Evolutionary conservation across 495 filamentous ascomycete genomes (phyloP).

Genomic region (Staphylotrichum longicolle): DNA sequence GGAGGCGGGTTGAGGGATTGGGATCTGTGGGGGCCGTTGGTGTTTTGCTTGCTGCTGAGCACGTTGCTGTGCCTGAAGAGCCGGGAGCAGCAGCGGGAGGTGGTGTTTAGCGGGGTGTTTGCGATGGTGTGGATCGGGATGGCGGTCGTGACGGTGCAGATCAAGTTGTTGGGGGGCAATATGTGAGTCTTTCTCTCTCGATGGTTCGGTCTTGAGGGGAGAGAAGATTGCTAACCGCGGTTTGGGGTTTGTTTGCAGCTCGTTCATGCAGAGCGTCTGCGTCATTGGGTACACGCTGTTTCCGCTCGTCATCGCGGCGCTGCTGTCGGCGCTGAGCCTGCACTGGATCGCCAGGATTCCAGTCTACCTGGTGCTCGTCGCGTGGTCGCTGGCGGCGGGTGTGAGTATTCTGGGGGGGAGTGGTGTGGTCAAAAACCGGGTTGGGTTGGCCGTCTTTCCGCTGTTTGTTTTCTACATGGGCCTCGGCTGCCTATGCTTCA

Average conservation of each 20-base stretch:
- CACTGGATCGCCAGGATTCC: slow-evolving; percentile 79
- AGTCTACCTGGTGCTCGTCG: slow-evolving; percentile 80
- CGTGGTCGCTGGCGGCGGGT: slow-evolving; percentile 91
- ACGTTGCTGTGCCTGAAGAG: slow-evolving; percentile 79
- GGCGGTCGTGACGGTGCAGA: slow-evolving; percentile 96
- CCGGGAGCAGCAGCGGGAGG: slow-evolving; percentile 69
- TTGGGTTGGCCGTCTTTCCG: slow-evolving; percentile 92
- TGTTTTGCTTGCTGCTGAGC: slow-evolving; percentile 87
- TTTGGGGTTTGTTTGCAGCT: slow-evolving; percentile 51
- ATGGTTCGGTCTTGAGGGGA: neutral
- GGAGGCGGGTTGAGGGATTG: slow-evolving; percentile 85
- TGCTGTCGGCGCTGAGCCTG: slow-evolving; percentile 79
- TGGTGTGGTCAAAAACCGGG: slow-evolving; percentile 89
- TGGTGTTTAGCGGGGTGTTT: slow-evolving; percentile 95
- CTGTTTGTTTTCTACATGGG: slow-evolving; percentile 94
- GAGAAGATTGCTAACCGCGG: neutral
- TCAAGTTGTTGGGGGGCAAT: slow-evolving; percentile 94
- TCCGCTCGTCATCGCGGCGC: slow-evolving; percentile 89
- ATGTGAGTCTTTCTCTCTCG: slow-evolving; percentile 63
- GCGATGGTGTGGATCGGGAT: slow-evolving; percentile 95
- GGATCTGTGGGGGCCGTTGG: slow-evolving; percentile 95
- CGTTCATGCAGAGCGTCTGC: slow-evolving; percentile 94
- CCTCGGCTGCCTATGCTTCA: slow-evolving; percentile 92
- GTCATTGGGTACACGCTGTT: slow-evolving; percentile 99
- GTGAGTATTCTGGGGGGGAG: slow-evolving; percentile 95